Percentiles rank a stretch among this genome's conserved stretches.
Conservation (phyloP, 805 yeast genomes). For the Suhomyces xylopsoci region DNA sequence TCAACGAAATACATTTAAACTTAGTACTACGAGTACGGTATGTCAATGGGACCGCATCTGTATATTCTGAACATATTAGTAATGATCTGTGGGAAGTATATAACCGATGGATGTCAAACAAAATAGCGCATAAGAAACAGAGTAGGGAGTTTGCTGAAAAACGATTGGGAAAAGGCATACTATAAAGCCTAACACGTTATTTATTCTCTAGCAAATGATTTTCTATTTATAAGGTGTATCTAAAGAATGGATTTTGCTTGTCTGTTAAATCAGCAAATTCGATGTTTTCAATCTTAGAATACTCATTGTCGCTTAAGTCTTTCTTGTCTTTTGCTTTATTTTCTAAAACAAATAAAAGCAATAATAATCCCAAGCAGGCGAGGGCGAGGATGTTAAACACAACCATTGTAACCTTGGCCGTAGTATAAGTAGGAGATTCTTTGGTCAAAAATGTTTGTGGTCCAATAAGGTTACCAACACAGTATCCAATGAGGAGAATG, state of each 20-base stretch:
- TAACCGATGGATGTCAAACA: too few species aligned
- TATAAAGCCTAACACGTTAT: too few species aligned
- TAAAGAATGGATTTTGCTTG: slow-evolving; percentile 50
- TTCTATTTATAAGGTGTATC: slow-evolving; percentile 33
- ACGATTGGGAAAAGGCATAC: too few species aligned
- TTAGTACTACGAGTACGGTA: too few species aligned
- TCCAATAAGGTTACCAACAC: slow-evolving; percentile 55
- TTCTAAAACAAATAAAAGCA: slow-evolving; percentile 26
- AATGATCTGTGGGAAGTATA: too few species aligned
- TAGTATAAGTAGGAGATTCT: slow-evolving; percentile 44
- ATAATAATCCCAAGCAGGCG: slow-evolving; percentile 22
- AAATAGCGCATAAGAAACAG: too few species aligned
- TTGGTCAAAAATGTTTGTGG: slow-evolving; percentile 47
- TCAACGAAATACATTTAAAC: too few species aligned
- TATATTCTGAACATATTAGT: too few species aligned
- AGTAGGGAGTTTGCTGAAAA: too few species aligned
- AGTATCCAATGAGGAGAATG: slow-evolving; percentile 45
- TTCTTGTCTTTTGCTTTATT: slow-evolving; percentile 38
- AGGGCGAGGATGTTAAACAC: slow-evolving; percentile 28
- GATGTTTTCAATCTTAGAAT: slow-evolving; percentile 32
- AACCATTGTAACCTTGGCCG: slow-evolving; percentile 42
- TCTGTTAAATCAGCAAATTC: slow-evolving; percentile 56
- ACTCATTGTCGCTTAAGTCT: slow-evolving; percentile 17
- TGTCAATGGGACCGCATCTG: too few species aligned
- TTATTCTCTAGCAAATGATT: background rate